Conservation (phyloP, 2,329 filamentous ascomycete genomes). For the Alternaria postmessia region DNA sequence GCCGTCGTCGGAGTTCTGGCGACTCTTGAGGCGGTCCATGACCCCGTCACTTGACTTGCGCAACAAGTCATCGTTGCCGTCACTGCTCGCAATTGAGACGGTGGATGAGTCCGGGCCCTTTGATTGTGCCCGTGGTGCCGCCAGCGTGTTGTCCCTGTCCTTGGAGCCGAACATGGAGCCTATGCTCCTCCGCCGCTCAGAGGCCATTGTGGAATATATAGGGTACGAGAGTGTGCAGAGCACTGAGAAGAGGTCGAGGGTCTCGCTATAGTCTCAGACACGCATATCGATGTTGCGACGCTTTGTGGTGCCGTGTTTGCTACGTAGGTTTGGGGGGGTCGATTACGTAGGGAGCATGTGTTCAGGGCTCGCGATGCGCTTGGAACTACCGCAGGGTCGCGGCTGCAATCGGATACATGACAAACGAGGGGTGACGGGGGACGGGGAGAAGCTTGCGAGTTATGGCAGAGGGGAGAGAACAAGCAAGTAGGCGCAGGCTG, state of each 20-base stretch:
- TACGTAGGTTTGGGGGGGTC: constrained; percentile 10
- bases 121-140: constrained; percentile 31
- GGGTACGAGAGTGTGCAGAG: not conserved
- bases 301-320: not conserved
- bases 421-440: not conserved
- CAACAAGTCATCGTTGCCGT: constrained; percentile 37
- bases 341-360: constrained; percentile 22
- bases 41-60: constrained; percentile 49
- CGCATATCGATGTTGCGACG: constrained; percentile 15
- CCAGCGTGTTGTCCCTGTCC: constrained; percentile 32
- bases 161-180: constrained; percentile 24
- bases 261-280: constrained; percentile 5
- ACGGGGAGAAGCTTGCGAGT: not conserved
- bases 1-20: constrained; percentile 51
- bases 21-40: constrained; percentile 51
- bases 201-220: constrained; percentile 26
- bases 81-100: constrained; percentile 44
- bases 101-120: constrained; percentile 43
- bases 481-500: constrained; percentile 5
- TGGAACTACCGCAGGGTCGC: constrained; percentile 5
- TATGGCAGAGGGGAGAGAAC: not conserved
- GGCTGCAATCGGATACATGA: constrained; percentile 4
- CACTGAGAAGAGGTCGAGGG: not conserved
- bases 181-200: constrained; percentile 35
- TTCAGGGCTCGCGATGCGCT: constrained; percentile 3